These are phyloP conservation scores for Calendula officinalis DNA, from an alignment of 129 eudicot species.

Conservation along the genomic window DNA sequence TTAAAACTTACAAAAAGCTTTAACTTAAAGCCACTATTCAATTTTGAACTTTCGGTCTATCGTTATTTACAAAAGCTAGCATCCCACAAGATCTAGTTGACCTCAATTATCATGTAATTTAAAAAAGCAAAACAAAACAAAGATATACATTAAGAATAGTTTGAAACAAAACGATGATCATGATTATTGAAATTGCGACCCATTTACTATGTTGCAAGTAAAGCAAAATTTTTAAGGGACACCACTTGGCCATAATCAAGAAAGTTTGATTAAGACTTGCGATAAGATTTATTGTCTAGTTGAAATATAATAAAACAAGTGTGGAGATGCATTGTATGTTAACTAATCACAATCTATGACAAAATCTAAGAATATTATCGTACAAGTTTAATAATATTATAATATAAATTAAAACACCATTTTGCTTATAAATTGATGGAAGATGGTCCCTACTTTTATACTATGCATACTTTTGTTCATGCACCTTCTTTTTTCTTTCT, in stretches of 20 bases:
- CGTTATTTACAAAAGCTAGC: too few relatives aligned
- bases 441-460: slow-evolving; percentile 10
- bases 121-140: too few relatives aligned
- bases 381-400: slow-evolving; percentile 15
- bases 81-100: not conserved
- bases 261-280: slow-evolving; percentile 32
- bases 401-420: slow-evolving; percentile 11
- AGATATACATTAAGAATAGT: too few relatives aligned
- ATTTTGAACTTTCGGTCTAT: too few relatives aligned
- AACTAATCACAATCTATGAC: slow-evolving; percentile 24
- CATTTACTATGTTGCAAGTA: slow-evolving; percentile 22
- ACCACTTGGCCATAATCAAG: slow-evolving; percentile 18
- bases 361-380: slow-evolving; percentile 21
- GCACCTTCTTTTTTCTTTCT: slow-evolving; percentile 22
- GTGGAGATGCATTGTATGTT: slow-evolving; percentile 24
- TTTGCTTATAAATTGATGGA: slow-evolving; percentile 12
- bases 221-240: not conserved
- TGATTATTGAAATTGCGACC: not conserved
- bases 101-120: too few relatives aligned
- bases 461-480: slow-evolving; percentile 15
- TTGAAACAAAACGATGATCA: not conserved
- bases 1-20: too few relatives aligned
- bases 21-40: too few relatives aligned
- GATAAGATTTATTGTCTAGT: slow-evolving; percentile 22
- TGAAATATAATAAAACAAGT: slow-evolving; percentile 24